Base-by-base conservation (phyloP, 345 rosid genomes). In the Euphorbia pulcherrima region DNA sequence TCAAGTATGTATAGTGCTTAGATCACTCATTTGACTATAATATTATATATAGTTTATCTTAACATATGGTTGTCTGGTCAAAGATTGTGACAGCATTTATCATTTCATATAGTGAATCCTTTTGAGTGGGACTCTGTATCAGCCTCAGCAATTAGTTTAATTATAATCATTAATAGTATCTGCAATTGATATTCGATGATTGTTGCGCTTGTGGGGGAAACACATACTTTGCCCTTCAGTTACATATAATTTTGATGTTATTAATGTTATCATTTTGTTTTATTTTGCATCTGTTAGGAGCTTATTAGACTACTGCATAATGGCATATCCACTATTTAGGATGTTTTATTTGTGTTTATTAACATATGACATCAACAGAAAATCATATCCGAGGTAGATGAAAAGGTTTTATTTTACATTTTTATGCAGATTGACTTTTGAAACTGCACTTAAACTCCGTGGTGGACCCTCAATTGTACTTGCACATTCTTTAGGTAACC, bases 401-500 rank as follows among this genome's bases (percentile, higher is more conserved):
- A 35, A 48, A 44, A 62, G 58, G 48, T 21, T 63, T 56, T 23
- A 16, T 23, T 14, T 37, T 54, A 12, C 63, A 37, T 54, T 33
- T 30, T 71, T 28, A 10, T 70, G 78, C 80, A 94, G 97, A 80
- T 70, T 88, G 82, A 94, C 97, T 61, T 91, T 91, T 81, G 99
- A 94, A 83, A 94, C 99, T 80, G 87, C 96, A 59, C 78, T 79
- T 28, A 94, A 91, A 77, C 92, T 81, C 63, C 97, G 88, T 59
- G 99, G 99, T 4, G 99, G 96, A 40, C 97, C 99, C 65, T 84
- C 96, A 14, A 48, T 94, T 64, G 97, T 94, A 26, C 87, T 94
- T 89, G 99, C 90, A 53, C 99, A 94, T 87, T 94, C 99, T 62
- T 73, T 94, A 90, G 99, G 99, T 62, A 94, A 91, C 81, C 67